These are phyloP conservation scores for Candida neerlandica DNA, from an alignment of 1,139 yeast species.

Conservation along the genomic window DNA sequence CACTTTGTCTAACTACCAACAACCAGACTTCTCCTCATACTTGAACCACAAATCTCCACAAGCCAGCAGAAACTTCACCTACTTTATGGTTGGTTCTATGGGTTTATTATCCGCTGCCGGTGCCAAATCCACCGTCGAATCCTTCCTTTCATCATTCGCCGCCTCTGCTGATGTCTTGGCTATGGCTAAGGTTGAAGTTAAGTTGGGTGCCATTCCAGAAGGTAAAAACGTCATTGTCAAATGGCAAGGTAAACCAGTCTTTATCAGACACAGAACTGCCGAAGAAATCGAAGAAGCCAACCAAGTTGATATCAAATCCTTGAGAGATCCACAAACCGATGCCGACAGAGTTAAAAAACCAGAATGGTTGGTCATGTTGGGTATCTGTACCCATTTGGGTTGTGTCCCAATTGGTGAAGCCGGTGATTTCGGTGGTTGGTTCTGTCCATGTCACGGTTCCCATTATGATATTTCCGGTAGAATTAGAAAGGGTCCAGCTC, in stretches of 20 bases:
- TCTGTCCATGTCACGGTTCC: slow-evolving; percentile 99
- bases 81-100: slow-evolving; percentile 97
- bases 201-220: slow-evolving; percentile 90
- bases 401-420: slow-evolving; percentile 99
- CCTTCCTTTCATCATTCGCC: slow-evolving; percentile 90
- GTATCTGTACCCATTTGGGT: slow-evolving; percentile 99
- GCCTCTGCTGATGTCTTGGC: slow-evolving; percentile 99
- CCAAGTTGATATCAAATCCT: slow-evolving; percentile 64
- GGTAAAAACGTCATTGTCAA: slow-evolving; percentile 98
- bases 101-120: slow-evolving; percentile 95
- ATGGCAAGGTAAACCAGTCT: slow-evolving; percentile 99
- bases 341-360: slow-evolving; percentile 95
- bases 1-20: slow-evolving; percentile 75
- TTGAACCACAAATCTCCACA: slow-evolving; percentile 74
- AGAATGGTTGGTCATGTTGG: slow-evolving; percentile 98
- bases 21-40: slow-evolving; percentile 88
- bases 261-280: slow-evolving; percentile 97
- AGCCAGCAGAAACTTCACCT: slow-evolving; percentile 81
- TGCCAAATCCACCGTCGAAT: slow-evolving; percentile 96
- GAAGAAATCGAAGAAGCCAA: slow-evolving; percentile 96
- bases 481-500: slow-evolving; percentile 99
- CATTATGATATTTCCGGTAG: slow-evolving; percentile 99
- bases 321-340: slow-evolving; percentile 96
- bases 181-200: slow-evolving; percentile 98
- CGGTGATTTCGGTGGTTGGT: slow-evolving; percentile 99